phyloP scores from a whole-genome alignment of 2,329 filamentous ascomycete genomes.

The Monilinia polystroma region DNA sequence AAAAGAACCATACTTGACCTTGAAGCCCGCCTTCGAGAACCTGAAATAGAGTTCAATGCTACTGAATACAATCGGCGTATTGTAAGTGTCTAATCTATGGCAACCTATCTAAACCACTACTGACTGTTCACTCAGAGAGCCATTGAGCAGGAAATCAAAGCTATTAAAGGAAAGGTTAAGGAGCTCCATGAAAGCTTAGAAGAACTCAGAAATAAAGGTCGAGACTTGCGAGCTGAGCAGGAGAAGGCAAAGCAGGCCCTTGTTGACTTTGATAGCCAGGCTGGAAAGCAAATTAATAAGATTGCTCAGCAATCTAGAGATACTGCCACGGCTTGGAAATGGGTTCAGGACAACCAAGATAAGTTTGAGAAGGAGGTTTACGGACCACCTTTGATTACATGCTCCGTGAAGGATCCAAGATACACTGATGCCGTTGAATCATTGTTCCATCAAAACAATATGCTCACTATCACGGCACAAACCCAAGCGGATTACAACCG shows the following conservation, averaged over 20 bases:
- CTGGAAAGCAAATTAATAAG: constrained; percentile 69
- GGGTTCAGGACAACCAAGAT: constrained; percentile 70
- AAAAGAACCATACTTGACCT: constrained; percentile 60
- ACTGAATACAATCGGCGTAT: constrained; percentile 70
- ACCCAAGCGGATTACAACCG: constrained; percentile 71
- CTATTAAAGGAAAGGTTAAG: constrained; percentile 47
- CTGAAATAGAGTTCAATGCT: constrained; percentile 66
- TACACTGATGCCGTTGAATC: constrained; percentile 61
- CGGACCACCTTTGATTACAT: constrained; percentile 64
- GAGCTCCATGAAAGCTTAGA: constrained; percentile 34
- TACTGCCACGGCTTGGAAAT: constrained; percentile 70
- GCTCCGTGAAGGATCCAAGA: constrained; percentile 58
- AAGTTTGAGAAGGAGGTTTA: constrained; percentile 62
- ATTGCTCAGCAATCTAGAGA: constrained; percentile 63
- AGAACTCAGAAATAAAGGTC: constrained; percentile 38
- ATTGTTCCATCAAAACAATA: constrained; percentile 52
- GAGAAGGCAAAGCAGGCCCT: constrained; percentile 50
- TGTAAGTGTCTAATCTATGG: constrained; percentile 48
- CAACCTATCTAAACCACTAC: background rate
- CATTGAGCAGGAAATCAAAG: constrained; percentile 56
- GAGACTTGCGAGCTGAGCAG: constrained; percentile 44
- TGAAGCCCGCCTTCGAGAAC: constrained; percentile 61
- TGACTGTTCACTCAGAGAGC: constrained; percentile 46
- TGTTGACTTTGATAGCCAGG: constrained; percentile 65
- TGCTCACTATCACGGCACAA: constrained; percentile 70